These are phyloP conservation scores for Brassica juncea DNA, from an alignment of 345 rosid species.

Conservation along the genomic window DNA sequence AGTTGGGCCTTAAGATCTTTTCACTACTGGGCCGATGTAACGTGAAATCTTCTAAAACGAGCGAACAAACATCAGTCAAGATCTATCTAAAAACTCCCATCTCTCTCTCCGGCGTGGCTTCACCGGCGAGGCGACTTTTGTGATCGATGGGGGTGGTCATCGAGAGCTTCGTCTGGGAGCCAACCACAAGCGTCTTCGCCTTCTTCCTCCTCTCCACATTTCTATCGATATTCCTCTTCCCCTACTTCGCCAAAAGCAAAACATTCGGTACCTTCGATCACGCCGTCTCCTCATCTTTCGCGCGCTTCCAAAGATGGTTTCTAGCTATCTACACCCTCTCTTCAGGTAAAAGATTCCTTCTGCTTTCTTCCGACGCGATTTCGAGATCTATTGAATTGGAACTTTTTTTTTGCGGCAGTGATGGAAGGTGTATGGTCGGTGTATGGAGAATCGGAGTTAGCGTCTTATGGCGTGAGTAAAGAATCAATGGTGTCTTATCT, in stretches of 20 bases:
- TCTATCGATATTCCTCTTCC: conserved; percentile 55
- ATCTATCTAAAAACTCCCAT: conserved; percentile 26
- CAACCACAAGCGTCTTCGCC: conserved; percentile 50
- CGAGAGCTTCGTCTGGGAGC: conserved; percentile 76
- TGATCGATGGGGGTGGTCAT: conserved; percentile 65
- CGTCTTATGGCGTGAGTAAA: conserved; percentile 46
- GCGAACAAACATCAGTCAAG: not conserved
- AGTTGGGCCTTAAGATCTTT: not conserved
- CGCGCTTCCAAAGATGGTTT: conserved; percentile 66
- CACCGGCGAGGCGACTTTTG: conserved; percentile 8
- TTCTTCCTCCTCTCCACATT: conserved; percentile 62
- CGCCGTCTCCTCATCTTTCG: conserved; percentile 46
- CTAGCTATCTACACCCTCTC: conserved; percentile 68
- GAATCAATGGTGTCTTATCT: conserved; percentile 58
- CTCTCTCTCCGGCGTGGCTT: conserved; percentile 14
- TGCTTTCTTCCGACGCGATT: not conserved
- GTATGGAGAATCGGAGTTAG: conserved; percentile 76
- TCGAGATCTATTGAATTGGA: not conserved
- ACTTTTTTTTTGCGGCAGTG: conserved; percentile 36
- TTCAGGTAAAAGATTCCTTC: conserved; percentile 49
- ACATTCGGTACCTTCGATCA: conserved; percentile 52
- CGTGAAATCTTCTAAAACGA: not conserved
- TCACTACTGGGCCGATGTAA: not conserved
- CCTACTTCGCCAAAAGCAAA: conserved; percentile 50
- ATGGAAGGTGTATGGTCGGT: conserved; percentile 81